Evolutionary conservation across 192 early-diverging fungal species (phyloP), one percentile per base, ranked within the genome.

Genomic region (Entomortierella beljakovae): DNA sequence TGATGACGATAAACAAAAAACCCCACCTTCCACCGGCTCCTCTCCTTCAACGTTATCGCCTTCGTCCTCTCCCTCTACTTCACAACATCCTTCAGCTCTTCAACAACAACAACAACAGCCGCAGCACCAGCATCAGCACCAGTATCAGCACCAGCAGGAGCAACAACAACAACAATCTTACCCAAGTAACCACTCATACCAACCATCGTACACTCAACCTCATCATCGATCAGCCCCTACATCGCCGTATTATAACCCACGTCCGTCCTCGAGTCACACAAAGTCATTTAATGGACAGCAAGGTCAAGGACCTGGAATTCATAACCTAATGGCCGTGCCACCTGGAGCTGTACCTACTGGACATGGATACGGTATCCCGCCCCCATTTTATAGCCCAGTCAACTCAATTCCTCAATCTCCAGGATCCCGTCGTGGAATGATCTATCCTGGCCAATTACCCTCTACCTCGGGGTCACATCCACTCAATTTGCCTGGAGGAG

Each of bases 251-350:
- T 68, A 61, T 52, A 42, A 28, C 13, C n/a, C 35, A 15, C 73
- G 60, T 15, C 73, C 56, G 26, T 63, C 48, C 6, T 53, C 55
- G 11, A n/a, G 37, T 0, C 52, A 56, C 25, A 25, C 65, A 13
- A 77, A 77, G 48, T 37, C 60, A 16, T 51, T 52, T 22, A 52
- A 52, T 8, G 73, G 61, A 6, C 73, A 61, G 50, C 60, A 67
- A 55, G 59, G 73, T 5, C 73, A 67, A 22, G 73, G 59, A 31
- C 73, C 59, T 13, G 66, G 66, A 34, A 22, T 42, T 40, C 57
- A 61, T 28, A 58, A 58, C 6, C 46, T 22, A 3, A 51, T 72
- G 49, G 29, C 48, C 15, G 42, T 51, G 20, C 58, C 40, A 3
- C 56, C 54, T 48, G 52, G 59, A 1, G 25, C 56, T 7, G 58